Evolutionary conservation across 768 basidiomycete species (phyloP).

Genomic region (Lactarius vividus): DNA sequence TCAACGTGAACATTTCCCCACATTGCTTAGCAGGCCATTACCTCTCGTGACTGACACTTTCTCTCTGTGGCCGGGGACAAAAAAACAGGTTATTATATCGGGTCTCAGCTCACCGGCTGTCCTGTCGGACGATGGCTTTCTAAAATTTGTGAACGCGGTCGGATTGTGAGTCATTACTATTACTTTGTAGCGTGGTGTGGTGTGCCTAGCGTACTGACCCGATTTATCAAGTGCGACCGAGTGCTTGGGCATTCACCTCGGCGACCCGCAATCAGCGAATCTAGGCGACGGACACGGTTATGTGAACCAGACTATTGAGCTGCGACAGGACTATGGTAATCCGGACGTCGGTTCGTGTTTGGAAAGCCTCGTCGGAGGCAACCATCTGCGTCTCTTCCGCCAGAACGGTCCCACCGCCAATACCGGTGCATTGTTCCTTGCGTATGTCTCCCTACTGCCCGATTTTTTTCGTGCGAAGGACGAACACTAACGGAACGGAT

Average conservation of each 20-base stretch:
- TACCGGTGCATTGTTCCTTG: conserved; percentile 38
- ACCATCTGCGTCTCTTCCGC: conserved; percentile 30
- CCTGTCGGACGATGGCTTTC: conserved; percentile 22
- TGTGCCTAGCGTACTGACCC: background rate
- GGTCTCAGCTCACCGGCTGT: conserved; percentile 21
- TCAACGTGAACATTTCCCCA: conserved; percentile 18
- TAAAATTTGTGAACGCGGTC: conserved; percentile 22
- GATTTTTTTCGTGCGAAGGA: background rate
- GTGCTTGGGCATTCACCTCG: conserved; percentile 37
- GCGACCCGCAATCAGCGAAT: conserved; percentile 41
- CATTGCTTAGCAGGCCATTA: background rate
- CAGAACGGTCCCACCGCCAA: conserved; percentile 35
- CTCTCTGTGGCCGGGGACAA: too few relatives aligned
- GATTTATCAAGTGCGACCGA: conserved; percentile 28
- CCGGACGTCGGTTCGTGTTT: conserved; percentile 43
- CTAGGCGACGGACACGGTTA: conserved; percentile 48
- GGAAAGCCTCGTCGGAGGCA: conserved; percentile 33
- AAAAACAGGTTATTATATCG: conserved; percentile 25
- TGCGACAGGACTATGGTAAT: conserved; percentile 44
- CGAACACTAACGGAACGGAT: background rate
- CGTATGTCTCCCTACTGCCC: conserved; percentile 30
- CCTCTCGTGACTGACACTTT: background rate
- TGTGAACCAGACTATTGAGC: conserved; percentile 44
- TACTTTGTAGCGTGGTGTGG: background rate
- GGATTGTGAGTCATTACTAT: conserved; percentile 23